Conservation (phyloP, 306 rosid species). For the Inga oerstediana region DNA sequence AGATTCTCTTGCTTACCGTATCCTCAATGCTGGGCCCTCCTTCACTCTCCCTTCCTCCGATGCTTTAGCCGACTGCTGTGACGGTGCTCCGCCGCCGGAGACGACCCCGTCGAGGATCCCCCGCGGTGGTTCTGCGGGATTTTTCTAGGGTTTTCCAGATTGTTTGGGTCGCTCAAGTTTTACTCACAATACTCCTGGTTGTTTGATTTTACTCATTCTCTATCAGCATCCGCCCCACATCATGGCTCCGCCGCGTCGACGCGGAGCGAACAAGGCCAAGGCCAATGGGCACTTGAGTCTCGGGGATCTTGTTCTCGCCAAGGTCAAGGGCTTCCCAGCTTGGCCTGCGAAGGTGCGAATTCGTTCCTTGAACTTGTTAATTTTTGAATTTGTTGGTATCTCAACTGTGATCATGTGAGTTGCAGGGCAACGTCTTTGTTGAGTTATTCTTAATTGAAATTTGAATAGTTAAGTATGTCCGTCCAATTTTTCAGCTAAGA, state of each 20-base stretch:
- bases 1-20: conserved; percentile 33
- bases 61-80: conserved; percentile 53
- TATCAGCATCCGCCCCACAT: conserved; percentile 47
- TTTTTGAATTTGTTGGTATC: conserved; percentile 2
- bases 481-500: not conserved
- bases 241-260: conserved; percentile 97
- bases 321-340: conserved; percentile 96
- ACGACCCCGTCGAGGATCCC: conserved; percentile 32
- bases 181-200: conserved; percentile 36
- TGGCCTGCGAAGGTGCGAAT: conserved; percentile 94
- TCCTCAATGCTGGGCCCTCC: conserved; percentile 42
- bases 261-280: conserved; percentile 82
- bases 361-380: conserved; percentile 19
- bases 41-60: conserved; percentile 19
- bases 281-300: conserved; percentile 68
- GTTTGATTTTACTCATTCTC: conserved; percentile 20
- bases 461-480: not conserved
- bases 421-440: not conserved
- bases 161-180: conserved; percentile 3
- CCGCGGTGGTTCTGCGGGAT: conserved; percentile 46
- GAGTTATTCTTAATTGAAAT: conserved; percentile 1
- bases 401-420: not conserved
- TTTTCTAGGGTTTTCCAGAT: conserved; percentile 58
- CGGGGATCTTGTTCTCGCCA: conserved; percentile 99
- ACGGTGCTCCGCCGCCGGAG: conserved; percentile 52